Evolutionary conservation across 768 basidiomycete genomes (phyloP), one percentile per base, ranked within the genome.

Genomic region (Coprinopsis marcescibilis): DNA sequence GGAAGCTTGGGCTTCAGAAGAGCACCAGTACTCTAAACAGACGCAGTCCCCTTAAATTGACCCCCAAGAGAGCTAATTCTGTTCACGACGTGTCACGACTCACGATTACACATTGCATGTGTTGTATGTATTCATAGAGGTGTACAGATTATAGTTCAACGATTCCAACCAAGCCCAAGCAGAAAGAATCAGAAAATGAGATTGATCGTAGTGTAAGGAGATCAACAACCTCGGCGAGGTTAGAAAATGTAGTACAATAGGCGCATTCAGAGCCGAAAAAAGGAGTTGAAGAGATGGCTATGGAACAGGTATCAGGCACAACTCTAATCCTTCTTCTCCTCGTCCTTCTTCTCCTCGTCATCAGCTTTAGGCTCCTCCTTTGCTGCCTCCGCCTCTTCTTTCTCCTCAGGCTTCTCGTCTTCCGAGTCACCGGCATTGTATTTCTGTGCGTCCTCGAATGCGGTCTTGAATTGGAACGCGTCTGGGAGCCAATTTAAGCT

Each of bases 381-480:
- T 10, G 62, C 65, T 37, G 63, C 59, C 44, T 68, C 52, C 52
- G 63, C 59, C 49, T 62, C 57, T 21, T 54, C 56, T 32, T 53
- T 57, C 20, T 63, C 54, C 13, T 59, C 57, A 20, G 60, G 51
- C 17, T 40, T 43, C 37, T 56, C 51, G 32, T 55, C 57, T 26
- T 4, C 51, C 45, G 55, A 53, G 49, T 78, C 60, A 15, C 61
- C 66, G 21, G 76, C 67, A 57, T 93, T 94, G 52, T 61, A 74
- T 62, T 73, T 75, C 70, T 89, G 89, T 45, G 86, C 93, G 4
- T 77, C 69, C 67, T 96, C 91, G 64, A 98, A 99, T 43, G 80
- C 85, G 30, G 69, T 65, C 76, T 95, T 96, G 76, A 98, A 99
- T 48, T 85, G 75, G 53, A 65, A 77, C 43, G 96, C 96, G 65